Percentiles rank a stretch among this genome's conserved stretches.
These are phyloP conservation scores for Dictyostelium citrinum DNA, from an alignment of 78 protist genomes.

Conservation along the genomic window DNA sequence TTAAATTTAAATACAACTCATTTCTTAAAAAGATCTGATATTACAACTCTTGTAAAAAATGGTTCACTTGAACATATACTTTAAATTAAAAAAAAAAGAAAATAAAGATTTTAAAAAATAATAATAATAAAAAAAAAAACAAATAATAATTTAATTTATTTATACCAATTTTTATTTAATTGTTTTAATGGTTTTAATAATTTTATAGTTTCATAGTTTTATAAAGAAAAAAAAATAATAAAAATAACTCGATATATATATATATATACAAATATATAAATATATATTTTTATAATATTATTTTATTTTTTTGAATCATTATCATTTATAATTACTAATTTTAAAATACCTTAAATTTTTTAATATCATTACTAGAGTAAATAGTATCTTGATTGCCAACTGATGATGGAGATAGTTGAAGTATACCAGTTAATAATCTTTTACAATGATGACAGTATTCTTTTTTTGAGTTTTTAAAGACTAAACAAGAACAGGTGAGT, in stretches of 20 bases:
- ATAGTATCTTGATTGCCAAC: background rate
- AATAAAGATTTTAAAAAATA: too few relatives aligned
- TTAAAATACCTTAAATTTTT: background rate
- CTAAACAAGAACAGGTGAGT: background rate
- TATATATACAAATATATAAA: too few relatives aligned
- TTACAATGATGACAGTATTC: background rate
- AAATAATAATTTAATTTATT: too few relatives aligned
- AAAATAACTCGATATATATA: too few relatives aligned
- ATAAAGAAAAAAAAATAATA: too few relatives aligned
- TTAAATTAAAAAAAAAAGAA: conserved; percentile 2
- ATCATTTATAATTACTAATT: background rate
- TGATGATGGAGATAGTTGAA: background rate
- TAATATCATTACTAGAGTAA: background rate
- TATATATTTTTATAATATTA: too few relatives aligned
- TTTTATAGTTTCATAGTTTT: too few relatives aligned
- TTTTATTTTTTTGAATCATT: background rate
- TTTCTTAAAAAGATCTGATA: conserved; percentile 63
- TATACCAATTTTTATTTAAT: too few relatives aligned
- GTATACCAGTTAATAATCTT: background rate
- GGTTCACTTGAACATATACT: conserved; percentile 63
- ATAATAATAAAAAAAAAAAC: too few relatives aligned
- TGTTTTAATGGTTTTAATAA: too few relatives aligned
- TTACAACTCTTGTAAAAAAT: conserved; percentile 14
- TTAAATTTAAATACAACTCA: conserved; percentile 59
- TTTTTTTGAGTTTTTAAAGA: background rate